Evolutionary conservation across 2,329 filamentous ascomycete species (phyloP).

Genomic region (Neopestalotiopsis rosae): DNA sequence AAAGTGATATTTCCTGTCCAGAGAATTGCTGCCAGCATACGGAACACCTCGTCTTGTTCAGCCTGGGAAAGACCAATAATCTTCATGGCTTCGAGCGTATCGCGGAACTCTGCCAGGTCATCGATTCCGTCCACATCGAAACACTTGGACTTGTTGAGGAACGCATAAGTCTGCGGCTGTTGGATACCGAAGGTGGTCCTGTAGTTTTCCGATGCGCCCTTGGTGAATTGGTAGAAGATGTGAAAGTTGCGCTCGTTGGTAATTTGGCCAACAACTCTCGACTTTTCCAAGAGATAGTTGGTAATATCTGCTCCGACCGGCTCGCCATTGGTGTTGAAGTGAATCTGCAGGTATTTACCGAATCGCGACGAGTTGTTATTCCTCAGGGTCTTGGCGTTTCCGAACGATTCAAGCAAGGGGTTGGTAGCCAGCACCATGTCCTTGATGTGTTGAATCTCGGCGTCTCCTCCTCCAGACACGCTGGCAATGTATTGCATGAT

Average conservation of each 20-base stretch:
- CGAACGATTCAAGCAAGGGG: slow-evolving; percentile 94
- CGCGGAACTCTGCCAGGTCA: slow-evolving; percentile 84
- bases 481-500: slow-evolving; percentile 99
- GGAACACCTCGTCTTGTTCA: slow-evolving; percentile 96
- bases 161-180: slow-evolving; percentile 88
- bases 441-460: slow-evolving; percentile 94
- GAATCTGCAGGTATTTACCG: slow-evolving; percentile 96
- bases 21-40: slow-evolving; percentile 87
- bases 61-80: slow-evolving; percentile 86
- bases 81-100: slow-evolving; percentile 93
- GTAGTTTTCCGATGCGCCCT: slow-evolving; percentile 87
- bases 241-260: slow-evolving; percentile 97
- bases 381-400: slow-evolving; percentile 95
- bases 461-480: slow-evolving; percentile 84
- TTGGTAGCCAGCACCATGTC: slow-evolving; percentile 99
- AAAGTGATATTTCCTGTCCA: slow-evolving; percentile 97
- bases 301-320: slow-evolving; percentile 97
- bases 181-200: slow-evolving; percentile 89
- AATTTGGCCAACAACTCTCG: slow-evolving; percentile 93
- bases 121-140: slow-evolving; percentile 94
- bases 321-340: slow-evolving; percentile 91
- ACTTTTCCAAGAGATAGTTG: slow-evolving; percentile 96
- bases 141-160: slow-evolving; percentile 94
- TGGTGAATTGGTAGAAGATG: slow-evolving; percentile 99
- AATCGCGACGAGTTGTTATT: slow-evolving; percentile 99